Base-by-base conservation (phyloP, 1,284 basidiomycete genomes). In the Irpex sp. region DNA sequence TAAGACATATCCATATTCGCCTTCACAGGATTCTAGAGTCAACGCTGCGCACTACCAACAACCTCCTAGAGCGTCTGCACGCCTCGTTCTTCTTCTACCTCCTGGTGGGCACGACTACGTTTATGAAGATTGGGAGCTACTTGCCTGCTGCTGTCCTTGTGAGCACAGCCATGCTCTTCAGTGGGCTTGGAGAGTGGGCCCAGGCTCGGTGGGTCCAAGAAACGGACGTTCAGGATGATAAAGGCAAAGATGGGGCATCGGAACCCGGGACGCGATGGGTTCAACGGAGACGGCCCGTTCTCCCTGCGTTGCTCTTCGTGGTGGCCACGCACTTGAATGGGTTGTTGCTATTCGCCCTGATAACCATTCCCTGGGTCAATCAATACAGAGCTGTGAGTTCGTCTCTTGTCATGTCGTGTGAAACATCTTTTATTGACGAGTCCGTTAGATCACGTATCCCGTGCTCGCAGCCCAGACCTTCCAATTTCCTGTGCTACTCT, bases 81-180 rank as follows among this genome's bases (percentile, higher is more conserved):
- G 95, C 96, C 4, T 96, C 94, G 1, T 96, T 96, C 77, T 97
- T 97, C 80, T 95, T 98, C 78, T 98, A 96, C 77, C 82, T 98
- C 64, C 79, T 96, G 64, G 86, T 91, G 3, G 82, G 82, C 31
- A 86, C 91, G 0, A 83, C 84, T n/a, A 82, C 81, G 1, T 97
- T 97, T 77, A 82, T 95, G 70, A 93, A 96, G 71, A 94, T 97
- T 15, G 95, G 94, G 0, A 87, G 83, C 71, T 98, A 94, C 75
- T 83, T 98, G 3, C 94, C 96, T 0, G 92, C 92, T 60, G 92
- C 86, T 0, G 83, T 97, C 34, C 72, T 97, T 5, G 82, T 97
- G 58, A 91, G 92, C 52, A 84, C 92, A 11, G 88, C 88, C 0
- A 84, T 96, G 79, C 91, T 96, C 74, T 86, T 96, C 67, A 83